phyloP scores from a whole-genome alignment of 108 stramenopile species.

The Schizochytrium sp. region DNA sequence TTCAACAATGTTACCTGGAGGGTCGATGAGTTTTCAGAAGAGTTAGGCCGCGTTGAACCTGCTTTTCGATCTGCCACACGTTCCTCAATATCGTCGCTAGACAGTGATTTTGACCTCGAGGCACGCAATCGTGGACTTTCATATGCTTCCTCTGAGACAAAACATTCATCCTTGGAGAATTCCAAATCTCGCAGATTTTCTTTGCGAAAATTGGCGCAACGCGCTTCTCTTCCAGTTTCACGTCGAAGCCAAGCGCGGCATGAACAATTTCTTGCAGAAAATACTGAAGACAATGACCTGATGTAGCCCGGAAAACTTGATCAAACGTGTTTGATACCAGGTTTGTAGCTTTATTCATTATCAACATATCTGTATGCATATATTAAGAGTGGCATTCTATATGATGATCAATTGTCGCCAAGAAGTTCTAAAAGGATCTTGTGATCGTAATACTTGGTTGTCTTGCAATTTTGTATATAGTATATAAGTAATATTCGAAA shows the following conservation, averaged over 20 bases:
- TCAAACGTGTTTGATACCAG: too few species aligned
- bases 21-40: not conserved
- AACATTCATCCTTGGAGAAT: not conserved
- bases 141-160: not conserved
- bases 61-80: not conserved
- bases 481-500: not conserved
- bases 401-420: too few species aligned
- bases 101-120: too few species aligned
- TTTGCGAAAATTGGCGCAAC: not conserved
- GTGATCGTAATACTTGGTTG: not conserved
- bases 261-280: too few species aligned
- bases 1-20: conserved; percentile 43
- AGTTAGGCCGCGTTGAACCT: conserved; percentile 11
- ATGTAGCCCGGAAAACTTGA: too few species aligned
- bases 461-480: not conserved
- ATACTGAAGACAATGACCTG: too few species aligned
- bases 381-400: too few species aligned
- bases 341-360: too few species aligned
- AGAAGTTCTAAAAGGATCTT: not conserved
- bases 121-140: not conserved
- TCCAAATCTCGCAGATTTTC: not conserved
- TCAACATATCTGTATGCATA: too few species aligned
- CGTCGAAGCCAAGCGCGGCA: not conserved
- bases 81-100: not conserved
- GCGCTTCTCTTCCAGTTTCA: not conserved